Conservation (phyloP, 352 stramenopile species). For the Pythium brassicae region DNA sequence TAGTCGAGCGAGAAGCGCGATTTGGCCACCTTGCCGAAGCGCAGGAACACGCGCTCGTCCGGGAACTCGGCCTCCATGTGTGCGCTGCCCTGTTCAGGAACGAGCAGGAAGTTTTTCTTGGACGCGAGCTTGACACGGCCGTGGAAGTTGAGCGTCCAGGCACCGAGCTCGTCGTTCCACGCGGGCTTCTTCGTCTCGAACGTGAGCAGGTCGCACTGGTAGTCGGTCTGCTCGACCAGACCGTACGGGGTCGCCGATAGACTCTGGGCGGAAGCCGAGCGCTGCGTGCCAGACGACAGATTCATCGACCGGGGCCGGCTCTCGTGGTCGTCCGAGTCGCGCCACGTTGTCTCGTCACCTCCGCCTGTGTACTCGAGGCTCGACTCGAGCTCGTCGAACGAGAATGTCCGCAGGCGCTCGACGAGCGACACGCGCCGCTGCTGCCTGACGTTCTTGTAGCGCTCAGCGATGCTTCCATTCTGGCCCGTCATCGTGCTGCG, state of each 20-base stretch:
- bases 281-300: conserved; percentile 19
- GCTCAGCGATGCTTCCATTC: conserved; percentile 52
- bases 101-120: conserved; percentile 91
- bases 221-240: conserved; percentile 69
- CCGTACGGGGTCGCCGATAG: conserved; percentile 43
- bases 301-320: conserved; percentile 30
- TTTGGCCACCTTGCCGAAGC: conserved; percentile 84
- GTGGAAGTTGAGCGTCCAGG: conserved; percentile 89
- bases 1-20: conserved; percentile 81
- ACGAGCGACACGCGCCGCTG: conserved; percentile 40
- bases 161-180: conserved; percentile 79
- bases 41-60: conserved; percentile 45
- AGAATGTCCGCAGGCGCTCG: conserved; percentile 52
- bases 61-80: conserved; percentile 47
- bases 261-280: conserved; percentile 20
- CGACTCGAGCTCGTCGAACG: conserved; percentile 49
- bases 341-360: conserved; percentile 28
- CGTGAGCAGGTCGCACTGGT: conserved; percentile 67
- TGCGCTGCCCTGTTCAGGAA: conserved; percentile 47
- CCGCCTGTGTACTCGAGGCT: conserved; percentile 31
- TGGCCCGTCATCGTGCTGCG: conserved; percentile 40
- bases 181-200: conserved; percentile 81
- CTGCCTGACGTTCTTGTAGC: conserved; percentile 54
- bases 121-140: conserved; percentile 85
- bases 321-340: conserved; percentile 52